Percentiles rank a stretch among this genome's conserved stretches.
Evolutionary conservation across 73 alveolate genomes (phyloP).

Genomic region (Tetrahymena elliotti): DNA sequence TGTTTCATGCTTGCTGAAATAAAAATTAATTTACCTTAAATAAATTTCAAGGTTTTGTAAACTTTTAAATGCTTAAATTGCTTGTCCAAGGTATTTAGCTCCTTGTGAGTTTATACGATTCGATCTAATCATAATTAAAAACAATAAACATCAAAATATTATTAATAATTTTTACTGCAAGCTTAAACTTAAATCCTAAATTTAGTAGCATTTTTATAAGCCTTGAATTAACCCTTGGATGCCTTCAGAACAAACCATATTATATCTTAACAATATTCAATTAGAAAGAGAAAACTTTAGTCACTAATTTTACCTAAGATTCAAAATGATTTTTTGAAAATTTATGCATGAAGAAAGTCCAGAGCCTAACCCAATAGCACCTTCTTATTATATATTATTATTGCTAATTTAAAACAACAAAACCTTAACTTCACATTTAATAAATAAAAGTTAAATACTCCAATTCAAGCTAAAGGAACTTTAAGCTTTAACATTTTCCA

Average conservation of each 20-base stretch:
- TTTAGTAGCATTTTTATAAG: not conserved
- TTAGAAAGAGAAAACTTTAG: not conserved
- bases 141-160: not conserved
- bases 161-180: not conserved
- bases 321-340: not conserved
- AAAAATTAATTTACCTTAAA: not conserved
- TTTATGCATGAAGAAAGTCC: not conserved
- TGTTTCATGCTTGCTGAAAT: not conserved
- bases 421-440: no score
- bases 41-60: not conserved
- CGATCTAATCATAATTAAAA: not conserved
- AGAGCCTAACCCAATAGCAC: not conserved
- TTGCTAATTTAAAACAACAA: not conserved
- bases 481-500: not conserved
- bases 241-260: not conserved
- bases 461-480: not conserved
- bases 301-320: not conserved
- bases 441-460: no score
- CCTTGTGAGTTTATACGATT: not conserved
- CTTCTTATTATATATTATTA: not conserved
- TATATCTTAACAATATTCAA: not conserved
- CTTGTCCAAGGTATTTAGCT: not conserved
- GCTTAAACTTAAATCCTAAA: not conserved
- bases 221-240: not conserved
- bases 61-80: not conserved